Evolutionary conservation across 768 basidiomycete species (phyloP).

Genomic region (Lyophyllum semitale): DNA sequence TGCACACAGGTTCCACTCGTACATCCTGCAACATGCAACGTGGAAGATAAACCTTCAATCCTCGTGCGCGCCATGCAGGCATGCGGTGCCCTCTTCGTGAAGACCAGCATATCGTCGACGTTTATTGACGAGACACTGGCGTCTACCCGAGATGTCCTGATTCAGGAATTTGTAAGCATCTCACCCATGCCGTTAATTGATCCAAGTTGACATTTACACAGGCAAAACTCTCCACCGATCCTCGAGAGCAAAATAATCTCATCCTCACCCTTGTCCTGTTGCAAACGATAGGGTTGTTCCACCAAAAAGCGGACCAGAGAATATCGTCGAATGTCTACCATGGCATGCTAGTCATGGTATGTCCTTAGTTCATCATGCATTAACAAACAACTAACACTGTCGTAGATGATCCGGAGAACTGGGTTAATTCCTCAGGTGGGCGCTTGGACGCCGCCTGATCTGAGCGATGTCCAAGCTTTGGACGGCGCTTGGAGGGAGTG

Average conservation of each 20-base stretch:
- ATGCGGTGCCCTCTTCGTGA: constrained; percentile 61
- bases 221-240: constrained; percentile 37
- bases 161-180: constrained; percentile 56
- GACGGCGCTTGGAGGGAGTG: constrained; percentile 58
- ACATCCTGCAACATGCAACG: constrained; percentile 54
- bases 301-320: constrained; percentile 49
- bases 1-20: constrained; percentile 56
- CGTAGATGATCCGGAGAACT: constrained; percentile 48
- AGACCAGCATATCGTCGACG: constrained; percentile 44
- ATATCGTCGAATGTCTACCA: constrained; percentile 55
- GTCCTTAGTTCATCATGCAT: constrained; percentile 14
- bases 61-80: constrained; percentile 60
- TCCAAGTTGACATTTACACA: constrained; percentile 21
- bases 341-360: constrained; percentile 61
- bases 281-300: constrained; percentile 60
- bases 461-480: constrained; percentile 33
- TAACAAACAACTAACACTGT: neutral
- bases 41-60: constrained; percentile 48
- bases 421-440: constrained; percentile 44
- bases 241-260: constrained; percentile 41
- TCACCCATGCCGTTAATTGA: constrained; percentile 6
- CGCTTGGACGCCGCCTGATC: constrained; percentile 45
- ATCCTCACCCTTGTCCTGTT: constrained; percentile 52
- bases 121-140: constrained; percentile 51
- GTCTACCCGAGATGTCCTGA: constrained; percentile 47